Evolutionary conservation across 257 asterid species (phyloP), one percentile per base, ranked within the genome.

Genomic region (Ilex aquifolium): DNA sequence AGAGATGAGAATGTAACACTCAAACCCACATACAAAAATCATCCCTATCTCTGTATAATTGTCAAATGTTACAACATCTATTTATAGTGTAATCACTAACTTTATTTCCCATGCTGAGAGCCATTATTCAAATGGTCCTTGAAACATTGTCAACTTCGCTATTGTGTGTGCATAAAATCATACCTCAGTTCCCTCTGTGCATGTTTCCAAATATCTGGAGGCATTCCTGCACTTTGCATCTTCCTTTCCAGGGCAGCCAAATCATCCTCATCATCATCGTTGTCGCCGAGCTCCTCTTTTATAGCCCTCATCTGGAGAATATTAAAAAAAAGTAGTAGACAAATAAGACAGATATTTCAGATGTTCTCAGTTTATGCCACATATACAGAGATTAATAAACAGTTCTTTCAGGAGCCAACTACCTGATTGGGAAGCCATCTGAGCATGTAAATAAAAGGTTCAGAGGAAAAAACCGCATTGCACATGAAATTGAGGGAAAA

Each of bases 191-290:
- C 97, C 77, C 95, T 83, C 73, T 85, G 95, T 66, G 96, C 95
- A 76, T 87, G 95, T 79, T 93, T 93, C 97, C 99, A 93, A 60
- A 85, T 77, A 79, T 86, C 81, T 63, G 95, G 80, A 60, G 99
- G 97, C 97, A 93, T 93, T 58, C 95, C 92, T 60, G 95, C 92
- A 64, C 76, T 88, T 85, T 88, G 94, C 95, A 93, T 90, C 88
- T 87, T 90, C 82, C 95, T 88, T 75, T 90, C 96, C 31, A 93
- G 83, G 69, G 90, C 85, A 77, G 91, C 95, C 78, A 90, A 79
- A 69, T 93, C 97, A 84, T 93, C 99, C 72, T 93, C 97, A 32
- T 93, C 97, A 11, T 93, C 97, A 54, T 90, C 95, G 76, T 93
- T 90, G 74, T 90, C 99, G 51, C 96, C 96, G 55, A 93, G 96